Evolutionary conservation across 352 stramenopile genomes (phyloP).

Genomic region (Proteromonas lacertae): DNA sequence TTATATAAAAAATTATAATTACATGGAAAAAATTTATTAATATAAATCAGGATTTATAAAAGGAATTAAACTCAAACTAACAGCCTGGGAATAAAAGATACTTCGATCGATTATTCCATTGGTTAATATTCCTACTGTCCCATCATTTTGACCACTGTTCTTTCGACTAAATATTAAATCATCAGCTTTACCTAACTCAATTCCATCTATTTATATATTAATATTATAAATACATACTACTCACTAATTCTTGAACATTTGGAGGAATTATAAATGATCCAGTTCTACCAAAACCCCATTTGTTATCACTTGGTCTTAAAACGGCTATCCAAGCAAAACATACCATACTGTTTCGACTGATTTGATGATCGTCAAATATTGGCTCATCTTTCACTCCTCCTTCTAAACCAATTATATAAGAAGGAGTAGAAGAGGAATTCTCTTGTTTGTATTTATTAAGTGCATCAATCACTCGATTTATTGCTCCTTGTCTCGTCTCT

Average conservation of each 20-base stretch:
- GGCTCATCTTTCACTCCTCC: conserved; percentile 18
- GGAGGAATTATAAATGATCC: conserved; percentile 21
- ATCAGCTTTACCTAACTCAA: conserved; percentile 31
- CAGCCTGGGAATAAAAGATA: conserved; percentile 25
- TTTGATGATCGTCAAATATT: conserved; percentile 4
- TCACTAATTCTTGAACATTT: conserved; percentile 12
- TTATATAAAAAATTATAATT: too few relatives aligned
- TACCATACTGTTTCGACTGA: too few relatives aligned
- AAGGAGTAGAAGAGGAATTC: not conserved
- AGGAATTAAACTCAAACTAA: conserved; percentile 23
- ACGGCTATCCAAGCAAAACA: conserved; percentile 11
- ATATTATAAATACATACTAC: too few relatives aligned
- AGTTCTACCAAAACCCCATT: conserved; percentile 17
- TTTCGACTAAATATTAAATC: conserved; percentile 20
- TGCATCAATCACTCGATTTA: conserved; percentile 18
- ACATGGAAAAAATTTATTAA: not conserved
- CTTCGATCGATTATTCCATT: conserved; percentile 20
- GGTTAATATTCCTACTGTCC: conserved; percentile 25
- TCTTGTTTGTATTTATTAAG: conserved; percentile 3
- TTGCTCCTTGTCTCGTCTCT: conserved; percentile 20
- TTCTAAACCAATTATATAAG: conserved; percentile 27
- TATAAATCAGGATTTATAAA: conserved; percentile 8
- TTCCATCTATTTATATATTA: too few relatives aligned
- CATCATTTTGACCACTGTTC: conserved; percentile 23
- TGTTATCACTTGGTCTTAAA: conserved; percentile 3